Evolutionary conservation across 2,329 filamentous ascomycete genomes (phyloP), one percentile per base, ranked within the genome.

Genomic region (Mariannaea sp.): DNA sequence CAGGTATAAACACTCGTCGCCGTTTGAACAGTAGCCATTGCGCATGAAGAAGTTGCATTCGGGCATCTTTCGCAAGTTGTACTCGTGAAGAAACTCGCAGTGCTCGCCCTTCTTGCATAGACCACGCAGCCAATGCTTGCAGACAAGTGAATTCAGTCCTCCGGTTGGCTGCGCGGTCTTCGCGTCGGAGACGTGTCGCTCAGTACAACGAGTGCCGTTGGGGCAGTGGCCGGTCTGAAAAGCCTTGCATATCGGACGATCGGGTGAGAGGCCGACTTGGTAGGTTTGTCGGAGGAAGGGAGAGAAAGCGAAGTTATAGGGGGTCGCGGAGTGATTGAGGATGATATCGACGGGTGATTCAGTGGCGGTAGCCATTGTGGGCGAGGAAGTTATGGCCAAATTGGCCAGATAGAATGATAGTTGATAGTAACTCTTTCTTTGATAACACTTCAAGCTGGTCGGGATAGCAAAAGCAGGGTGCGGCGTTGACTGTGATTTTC

Each of bases 31-130:
- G 72, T 95, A 97, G 50, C 91, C 91, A 69, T 94, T 96, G 56
- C 92, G 84, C 53, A 92, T 87, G 75, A 93, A 97, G 74, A 96
- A 96, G 69, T 96, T 96, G 77, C 94, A 99, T 77, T 97, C 94
- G 58, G 94, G 92, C 91, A 97, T 97, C 73, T 94, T 92, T 59
- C 94, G 87, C 64, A 99, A 83, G 75, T 99, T 97, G 79, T 97
- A 99, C 75, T 97, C 94, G 80, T 99, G 94, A 42, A 97, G 80
- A 68, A 97, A 99, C 77, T 99, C 94, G 85, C 94, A 99, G 63
- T 86, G 85, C 69, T 97, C 88, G 66, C 93, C 94, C 75, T 97
- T 97, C 71, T 99, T 99, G 80, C 94, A 99, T 16, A 99, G 84
- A 0, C 92, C 93, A 60, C 95, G 90, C 68, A 97, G 86, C 87